Evolutionary conservation across 805 yeast genomes (phyloP).

Genomic region (Candida sakaeoensis): DNA sequence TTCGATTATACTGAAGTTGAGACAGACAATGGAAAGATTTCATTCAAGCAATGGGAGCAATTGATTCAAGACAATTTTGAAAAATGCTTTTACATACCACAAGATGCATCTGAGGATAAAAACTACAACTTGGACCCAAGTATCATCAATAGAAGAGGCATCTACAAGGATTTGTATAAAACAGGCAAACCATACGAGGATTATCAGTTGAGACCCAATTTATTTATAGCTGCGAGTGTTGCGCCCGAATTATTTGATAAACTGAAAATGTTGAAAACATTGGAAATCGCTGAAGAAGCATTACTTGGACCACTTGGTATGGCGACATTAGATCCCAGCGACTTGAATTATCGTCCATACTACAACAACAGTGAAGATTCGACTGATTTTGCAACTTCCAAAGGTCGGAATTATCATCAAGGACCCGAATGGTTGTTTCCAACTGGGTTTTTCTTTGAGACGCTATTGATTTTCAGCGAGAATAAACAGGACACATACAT

Average conservation of each 20-base stretch:
- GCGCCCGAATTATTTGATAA: slow-evolving; percentile 87
- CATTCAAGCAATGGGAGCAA: slow-evolving; percentile 69
- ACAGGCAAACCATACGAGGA: slow-evolving; percentile 90
- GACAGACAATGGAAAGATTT: slow-evolving; percentile 55
- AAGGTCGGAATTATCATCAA: slow-evolving; percentile 96
- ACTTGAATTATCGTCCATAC: slow-evolving; percentile 87
- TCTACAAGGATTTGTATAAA: slow-evolving; percentile 80
- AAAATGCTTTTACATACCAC: slow-evolving; percentile 71
- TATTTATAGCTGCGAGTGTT: slow-evolving; percentile 87
- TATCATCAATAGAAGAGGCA: slow-evolving; percentile 84
- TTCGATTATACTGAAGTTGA: slow-evolving; percentile 59
- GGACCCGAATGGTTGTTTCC: slow-evolving; percentile 99
- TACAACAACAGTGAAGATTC: slow-evolving; percentile 78
- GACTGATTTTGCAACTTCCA: slow-evolving; percentile 85
- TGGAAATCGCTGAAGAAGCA: slow-evolving; percentile 64
- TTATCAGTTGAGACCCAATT: slow-evolving; percentile 89
- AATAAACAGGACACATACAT: slow-evolving; percentile 44
- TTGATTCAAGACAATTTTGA: slow-evolving; percentile 74
- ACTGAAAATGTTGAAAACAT: slow-evolving; percentile 57
- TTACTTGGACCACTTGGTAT: slow-evolving; percentile 90
- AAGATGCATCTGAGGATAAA: slow-evolving; percentile 55
- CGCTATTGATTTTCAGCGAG: slow-evolving; percentile 54
- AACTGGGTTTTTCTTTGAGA: slow-evolving; percentile 82
- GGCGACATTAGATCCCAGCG: slow-evolving; percentile 89
- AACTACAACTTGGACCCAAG: slow-evolving; percentile 57